A percentile compares a stretch with the other conserved stretches of the same genome.
These are phyloP conservation scores for Gardenia jasminoides DNA, from an alignment of 257 asterid species.

Conservation along the genomic window DNA sequence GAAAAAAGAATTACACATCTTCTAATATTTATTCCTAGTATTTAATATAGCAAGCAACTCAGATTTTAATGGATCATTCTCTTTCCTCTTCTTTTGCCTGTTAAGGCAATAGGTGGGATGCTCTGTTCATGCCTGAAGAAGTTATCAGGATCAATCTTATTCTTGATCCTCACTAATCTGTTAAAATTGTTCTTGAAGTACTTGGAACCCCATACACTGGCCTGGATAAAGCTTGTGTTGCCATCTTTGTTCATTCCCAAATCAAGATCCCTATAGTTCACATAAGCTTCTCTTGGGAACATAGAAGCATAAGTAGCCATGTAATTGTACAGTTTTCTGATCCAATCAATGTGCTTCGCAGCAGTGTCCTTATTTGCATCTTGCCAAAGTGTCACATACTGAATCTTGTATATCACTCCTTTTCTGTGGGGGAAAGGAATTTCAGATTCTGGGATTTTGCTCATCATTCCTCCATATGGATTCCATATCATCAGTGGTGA, in stretches of 20 bases:
- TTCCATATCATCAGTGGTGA: constrained; percentile 50
- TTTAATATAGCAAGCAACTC: background rate
- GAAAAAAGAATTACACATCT: background rate
- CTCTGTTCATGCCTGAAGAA: constrained; percentile 75
- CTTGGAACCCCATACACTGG: constrained; percentile 56
- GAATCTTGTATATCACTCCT: constrained; percentile 47
- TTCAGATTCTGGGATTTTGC: constrained; percentile 45
- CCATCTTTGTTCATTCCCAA: constrained; percentile 48
- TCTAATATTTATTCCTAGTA: background rate
- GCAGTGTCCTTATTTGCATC: constrained; percentile 38
- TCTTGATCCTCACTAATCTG: constrained; percentile 53
- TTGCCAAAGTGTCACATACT: constrained; percentile 48
- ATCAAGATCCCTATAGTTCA: constrained; percentile 71
- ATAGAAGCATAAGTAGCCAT: constrained; percentile 63
- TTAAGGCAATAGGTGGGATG: constrained; percentile 49
- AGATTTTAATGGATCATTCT: constrained; percentile 28
- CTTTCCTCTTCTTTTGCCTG: constrained; percentile 15
- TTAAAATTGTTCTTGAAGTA: constrained; percentile 55
- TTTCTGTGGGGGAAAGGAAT: constrained; percentile 66
- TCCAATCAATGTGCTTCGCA: constrained; percentile 53
- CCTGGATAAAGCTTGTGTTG: constrained; percentile 32
- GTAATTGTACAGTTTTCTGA: constrained; percentile 48
- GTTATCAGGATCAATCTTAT: constrained; percentile 59
- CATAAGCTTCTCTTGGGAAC: constrained; percentile 65
- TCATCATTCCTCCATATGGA: constrained; percentile 76